Base-by-base conservation (phyloP, 2,329 filamentous ascomycete species). In the Ceratocystis ficicola region DNA sequence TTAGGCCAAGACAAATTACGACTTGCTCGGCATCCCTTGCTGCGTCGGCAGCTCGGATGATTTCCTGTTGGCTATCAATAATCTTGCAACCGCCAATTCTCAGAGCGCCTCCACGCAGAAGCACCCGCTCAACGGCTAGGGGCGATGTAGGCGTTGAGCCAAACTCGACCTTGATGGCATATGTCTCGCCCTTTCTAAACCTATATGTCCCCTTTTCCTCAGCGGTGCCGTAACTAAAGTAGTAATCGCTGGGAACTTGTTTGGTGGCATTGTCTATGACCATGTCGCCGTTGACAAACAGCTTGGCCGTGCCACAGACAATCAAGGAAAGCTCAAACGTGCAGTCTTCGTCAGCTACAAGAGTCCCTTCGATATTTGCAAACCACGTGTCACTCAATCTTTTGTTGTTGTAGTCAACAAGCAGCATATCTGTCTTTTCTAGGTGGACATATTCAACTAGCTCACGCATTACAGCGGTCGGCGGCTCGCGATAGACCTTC, bases 21-120 rank as follows among this genome's bases (percentile, higher is more conserved):
- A 92, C 89, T 72, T 92, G 87, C 66, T 93, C 88, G 1, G 86
- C 86, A 52, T 82, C 79, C 72, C 80, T 81, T 36, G 90, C 90
- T 5, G 88, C 77, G 32, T 81, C 78, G 0, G 87, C 86, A 0
- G 89, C 88, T 68, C 85, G 80, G 62, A 81, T 76, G 66, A 91
- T 84, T 71, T 86, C 83, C 17, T 80, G 78, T 66, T 82, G 75
- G 46, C 80, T 75, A 69, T 84, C 79, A 59, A 86, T 80, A 48
- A 82, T 78, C 69, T 81, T 82, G 72, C 79, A 81, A 22, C 81
- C 83, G 46, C 86, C 85, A 32, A 88, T 77, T 59, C 85, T 79
- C 61, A 88, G 80, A 0, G 83, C 84, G 59, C 86, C 85, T 52
- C 79, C 78, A 28, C 81, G 81, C 65, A 83, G 80, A 17, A 81